phyloP scores from a whole-genome alignment of 768 basidiomycete species.

The Termitomyces sp. region DNA sequence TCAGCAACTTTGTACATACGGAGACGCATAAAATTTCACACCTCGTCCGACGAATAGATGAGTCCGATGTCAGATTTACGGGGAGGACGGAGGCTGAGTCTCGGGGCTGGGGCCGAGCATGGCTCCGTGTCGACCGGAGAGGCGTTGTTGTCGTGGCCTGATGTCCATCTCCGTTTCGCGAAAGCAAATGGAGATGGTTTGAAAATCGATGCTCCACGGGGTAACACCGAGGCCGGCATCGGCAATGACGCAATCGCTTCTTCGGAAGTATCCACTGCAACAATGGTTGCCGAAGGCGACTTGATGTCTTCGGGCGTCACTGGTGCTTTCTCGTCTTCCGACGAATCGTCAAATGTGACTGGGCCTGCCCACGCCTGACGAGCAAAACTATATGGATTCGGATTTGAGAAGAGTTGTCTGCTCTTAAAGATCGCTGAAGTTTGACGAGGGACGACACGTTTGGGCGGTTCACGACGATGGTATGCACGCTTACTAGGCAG shows the following conservation, averaged over 20 bases:
- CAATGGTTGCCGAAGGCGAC: conserved; percentile 32
- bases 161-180: conserved; percentile 57
- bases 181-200: conserved; percentile 62
- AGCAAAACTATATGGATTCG: conserved; percentile 58
- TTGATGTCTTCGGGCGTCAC: conserved; percentile 52
- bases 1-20: background rate
- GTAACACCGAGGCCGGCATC: conserved; percentile 14
- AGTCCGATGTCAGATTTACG: conserved; percentile 12
- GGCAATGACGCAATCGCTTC: conserved; percentile 8
- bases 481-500: conserved; percentile 25
- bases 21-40: background rate
- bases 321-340: conserved; percentile 48
- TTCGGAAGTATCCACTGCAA: conserved; percentile 9
- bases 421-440: conserved; percentile 34
- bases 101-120: background rate
- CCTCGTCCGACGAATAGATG: conserved; percentile 13
- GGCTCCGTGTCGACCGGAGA: conserved; percentile 3
- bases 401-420: conserved; percentile 46
- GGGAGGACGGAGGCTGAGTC: background rate
- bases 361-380: conserved; percentile 50
- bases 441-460: conserved; percentile 35
- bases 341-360: conserved; percentile 34
- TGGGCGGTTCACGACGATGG: conserved; percentile 19
- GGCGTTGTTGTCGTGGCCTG: conserved; percentile 13
- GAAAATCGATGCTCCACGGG: conserved; percentile 41